phyloP scores from a whole-genome alignment of 805 yeast genomes.

The Torulaspora delbrueckii region DNA sequence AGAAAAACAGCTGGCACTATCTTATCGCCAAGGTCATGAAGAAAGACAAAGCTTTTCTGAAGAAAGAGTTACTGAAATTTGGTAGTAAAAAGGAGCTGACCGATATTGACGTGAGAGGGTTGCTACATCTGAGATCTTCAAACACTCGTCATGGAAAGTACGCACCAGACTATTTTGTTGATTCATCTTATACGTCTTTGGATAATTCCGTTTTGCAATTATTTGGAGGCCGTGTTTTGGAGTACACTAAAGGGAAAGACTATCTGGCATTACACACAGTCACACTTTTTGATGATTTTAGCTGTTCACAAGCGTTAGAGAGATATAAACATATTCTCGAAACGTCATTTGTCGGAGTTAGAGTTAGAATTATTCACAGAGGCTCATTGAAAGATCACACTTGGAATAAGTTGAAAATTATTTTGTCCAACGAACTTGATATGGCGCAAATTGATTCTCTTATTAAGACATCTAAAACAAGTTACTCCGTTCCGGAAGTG shows the following conservation, averaged over 20 bases:
- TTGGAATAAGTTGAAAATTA: constrained; percentile 21
- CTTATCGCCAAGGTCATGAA: constrained; percentile 48
- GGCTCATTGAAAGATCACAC: constrained; percentile 16
- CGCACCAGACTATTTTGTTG: constrained; percentile 44
- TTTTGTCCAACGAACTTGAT: constrained; percentile 26
- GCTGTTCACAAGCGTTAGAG: constrained; percentile 33
- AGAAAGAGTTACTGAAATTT: constrained; percentile 17
- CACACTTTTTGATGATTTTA: constrained; percentile 59
- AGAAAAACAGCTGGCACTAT: constrained; percentile 49
- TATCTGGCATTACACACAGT: constrained; percentile 36
- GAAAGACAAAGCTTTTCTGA: constrained; percentile 44
- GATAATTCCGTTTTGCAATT: constrained; percentile 19
- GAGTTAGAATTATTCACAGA: constrained; percentile 38
- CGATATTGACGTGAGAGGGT: constrained; percentile 25
- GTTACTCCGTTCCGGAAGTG: constrained; percentile 10
- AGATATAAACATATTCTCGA: constrained; percentile 41
- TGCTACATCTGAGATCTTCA: constrained; percentile 31
- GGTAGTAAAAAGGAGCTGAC: constrained; percentile 6
- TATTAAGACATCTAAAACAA: neutral
- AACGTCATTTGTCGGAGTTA: constrained; percentile 34
- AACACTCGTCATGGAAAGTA: constrained; percentile 44
- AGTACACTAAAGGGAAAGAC: constrained; percentile 16
- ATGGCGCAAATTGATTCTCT: constrained; percentile 16
- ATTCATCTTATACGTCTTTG: constrained; percentile 32
- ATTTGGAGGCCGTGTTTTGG: constrained; percentile 22